Percentiles rank a stretch among this genome's conserved stretches.
Evolutionary conservation across 2,329 filamentous ascomycete species (phyloP).

Genomic region (Aureobasidium sp.): DNA sequence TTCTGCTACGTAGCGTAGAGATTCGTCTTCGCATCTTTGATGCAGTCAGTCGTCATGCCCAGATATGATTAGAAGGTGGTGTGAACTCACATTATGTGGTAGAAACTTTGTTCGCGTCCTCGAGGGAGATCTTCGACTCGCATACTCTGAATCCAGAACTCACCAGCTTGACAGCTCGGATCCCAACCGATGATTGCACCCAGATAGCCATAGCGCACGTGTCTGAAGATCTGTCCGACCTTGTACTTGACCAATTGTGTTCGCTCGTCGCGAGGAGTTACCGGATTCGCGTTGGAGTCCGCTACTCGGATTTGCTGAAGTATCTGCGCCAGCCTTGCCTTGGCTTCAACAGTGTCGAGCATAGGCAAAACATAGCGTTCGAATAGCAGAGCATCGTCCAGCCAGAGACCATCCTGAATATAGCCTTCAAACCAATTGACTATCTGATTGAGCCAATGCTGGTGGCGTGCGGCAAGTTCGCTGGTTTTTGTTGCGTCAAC

Average conservation of each 20-base stretch:
- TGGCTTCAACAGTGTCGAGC: slow-evolving; percentile 45
- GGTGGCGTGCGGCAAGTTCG: slow-evolving; percentile 32
- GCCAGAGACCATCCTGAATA: slow-evolving; percentile 35
- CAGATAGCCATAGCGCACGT: slow-evolving; percentile 70
- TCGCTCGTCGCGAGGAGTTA: slow-evolving; percentile 8
- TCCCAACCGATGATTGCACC: slow-evolving; percentile 90
- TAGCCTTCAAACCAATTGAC: slow-evolving; percentile 57
- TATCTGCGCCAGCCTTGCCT: slow-evolving; percentile 47
- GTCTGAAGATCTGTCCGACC: slow-evolving; percentile 78
- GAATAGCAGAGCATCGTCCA: slow-evolving; percentile 66
- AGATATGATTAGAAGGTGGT: not conserved
- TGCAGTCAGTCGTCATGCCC: not conserved
- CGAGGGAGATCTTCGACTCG: slow-evolving; percentile 53
- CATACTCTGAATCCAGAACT: slow-evolving; percentile 59
- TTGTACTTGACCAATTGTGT: slow-evolving; percentile 50
- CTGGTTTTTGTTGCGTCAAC: slow-evolving; percentile 16
- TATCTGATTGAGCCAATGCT: slow-evolving; percentile 58
- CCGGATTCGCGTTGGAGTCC: slow-evolving; percentile 49
- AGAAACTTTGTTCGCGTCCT: slow-evolving; percentile 65
- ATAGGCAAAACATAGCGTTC: slow-evolving; percentile 61
- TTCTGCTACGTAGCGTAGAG: slow-evolving; percentile 68
- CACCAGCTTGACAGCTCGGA: slow-evolving; percentile 49
- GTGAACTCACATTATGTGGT: slow-evolving; percentile 72
- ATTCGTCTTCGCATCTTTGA: slow-evolving; percentile 57
- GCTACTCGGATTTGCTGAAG: slow-evolving; percentile 50